These are phyloP conservation scores for Pythium scleroteichum DNA, from an alignment of 352 stramenopile species.

Conservation along the genomic window DNA sequence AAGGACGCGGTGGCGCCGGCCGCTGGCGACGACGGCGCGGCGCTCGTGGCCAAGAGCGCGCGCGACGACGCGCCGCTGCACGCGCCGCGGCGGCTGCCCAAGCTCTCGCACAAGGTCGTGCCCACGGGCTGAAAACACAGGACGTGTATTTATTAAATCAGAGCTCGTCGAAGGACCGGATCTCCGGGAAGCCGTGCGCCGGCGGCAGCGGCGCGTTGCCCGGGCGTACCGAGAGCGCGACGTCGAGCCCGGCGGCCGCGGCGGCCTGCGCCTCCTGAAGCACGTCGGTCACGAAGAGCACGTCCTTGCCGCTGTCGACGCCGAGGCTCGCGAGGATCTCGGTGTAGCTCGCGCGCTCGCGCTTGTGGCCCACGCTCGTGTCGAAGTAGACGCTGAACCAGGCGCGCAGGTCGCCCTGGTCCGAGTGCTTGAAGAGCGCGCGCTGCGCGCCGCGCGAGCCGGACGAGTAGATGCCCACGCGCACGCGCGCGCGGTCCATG, in stretches of 20 bases:
- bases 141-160: constrained; percentile 19
- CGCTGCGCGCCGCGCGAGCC: constrained; percentile 88
- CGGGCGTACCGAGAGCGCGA: constrained; percentile 81
- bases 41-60: constrained; percentile 20
- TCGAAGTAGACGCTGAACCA: constrained; percentile 87
- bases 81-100: constrained; percentile 23
- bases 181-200: constrained; percentile 50
- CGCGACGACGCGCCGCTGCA: constrained; percentile 16
- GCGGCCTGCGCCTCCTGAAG: constrained; percentile 85
- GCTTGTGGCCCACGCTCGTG: constrained; percentile 82
- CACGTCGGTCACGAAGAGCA: constrained; percentile 90
- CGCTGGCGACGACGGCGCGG: background rate
- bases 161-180: constrained; percentile 67
- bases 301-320: constrained; percentile 70
- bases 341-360: constrained; percentile 63
- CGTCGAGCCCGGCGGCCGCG: constrained; percentile 58
- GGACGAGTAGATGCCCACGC: constrained; percentile 94
- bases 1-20: constrained; percentile 10
- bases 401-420: constrained; percentile 75
- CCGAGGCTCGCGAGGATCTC: constrained; percentile 85
- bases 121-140: constrained; percentile 12
- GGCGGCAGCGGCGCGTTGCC: constrained; percentile 79
- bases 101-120: constrained; percentile 26
- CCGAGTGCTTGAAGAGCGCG: constrained; percentile 85
- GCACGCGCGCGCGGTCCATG: constrained; percentile 65